phyloP scores from a whole-genome alignment of 768 basidiomycete genomes.

The Boletus reticuloceps region DNA sequence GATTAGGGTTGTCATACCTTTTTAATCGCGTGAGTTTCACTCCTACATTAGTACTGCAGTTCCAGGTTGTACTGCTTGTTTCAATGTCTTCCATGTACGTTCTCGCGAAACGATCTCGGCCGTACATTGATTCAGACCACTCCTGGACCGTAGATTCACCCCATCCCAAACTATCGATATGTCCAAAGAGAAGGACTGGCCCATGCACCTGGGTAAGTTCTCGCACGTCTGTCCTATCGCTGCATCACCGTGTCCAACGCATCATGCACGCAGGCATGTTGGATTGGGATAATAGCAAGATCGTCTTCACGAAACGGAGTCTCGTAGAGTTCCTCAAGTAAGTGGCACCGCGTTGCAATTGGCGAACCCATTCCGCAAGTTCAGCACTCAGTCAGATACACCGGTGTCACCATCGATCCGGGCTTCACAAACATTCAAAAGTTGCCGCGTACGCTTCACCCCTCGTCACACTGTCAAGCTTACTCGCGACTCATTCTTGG shows the following conservation, averaged over 20 bases:
- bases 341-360: conserved; percentile 16
- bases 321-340: conserved; percentile 79
- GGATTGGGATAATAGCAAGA: conserved; percentile 75
- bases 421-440: conserved; percentile 73
- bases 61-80: not conserved
- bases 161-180: conserved; percentile 54
- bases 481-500: too few relatives aligned
- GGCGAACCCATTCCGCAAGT: conserved; percentile 15
- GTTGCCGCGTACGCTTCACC: conserved; percentile 55
- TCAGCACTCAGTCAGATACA: conserved; percentile 49
- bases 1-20: too few relatives aligned
- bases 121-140: not conserved
- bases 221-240: not conserved
- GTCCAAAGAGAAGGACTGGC: conserved; percentile 73
- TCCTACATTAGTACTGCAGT: not conserved
- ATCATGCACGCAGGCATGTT: conserved; percentile 53
- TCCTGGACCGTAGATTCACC: conserved; percentile 46
- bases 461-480: too few relatives aligned
- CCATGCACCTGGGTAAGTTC: conserved; percentile 56
- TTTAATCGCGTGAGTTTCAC: too few relatives aligned
- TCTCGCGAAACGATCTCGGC: not conserved
- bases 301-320: conserved; percentile 77
- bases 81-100: conserved; percentile 29
- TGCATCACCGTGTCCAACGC: not conserved
- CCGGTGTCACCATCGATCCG: conserved; percentile 73